A percentile compares a stretch with the other conserved stretches of the same genome.
Conservation (phyloP, 176 grass and related monocot genomes). For the Rhynchospora breviuscula region DNA sequence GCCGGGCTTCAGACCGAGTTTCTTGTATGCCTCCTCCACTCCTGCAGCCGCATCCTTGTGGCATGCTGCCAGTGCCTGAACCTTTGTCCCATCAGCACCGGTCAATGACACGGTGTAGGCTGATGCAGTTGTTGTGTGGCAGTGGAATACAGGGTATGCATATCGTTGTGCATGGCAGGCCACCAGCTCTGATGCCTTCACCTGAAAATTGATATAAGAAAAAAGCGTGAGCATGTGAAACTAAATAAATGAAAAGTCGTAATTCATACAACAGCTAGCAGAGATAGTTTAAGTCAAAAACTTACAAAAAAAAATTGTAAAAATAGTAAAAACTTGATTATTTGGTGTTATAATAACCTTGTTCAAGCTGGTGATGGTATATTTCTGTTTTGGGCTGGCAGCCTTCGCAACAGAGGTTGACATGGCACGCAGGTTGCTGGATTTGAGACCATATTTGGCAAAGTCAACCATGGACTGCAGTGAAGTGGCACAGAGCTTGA, state of each 20-base stretch:
- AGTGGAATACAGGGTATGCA: constrained; percentile 35
- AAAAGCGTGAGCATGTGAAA: background rate
- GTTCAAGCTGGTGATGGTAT: constrained; percentile 20
- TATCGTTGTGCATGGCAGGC: constrained; percentile 36
- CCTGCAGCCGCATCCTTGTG: constrained; percentile 30
- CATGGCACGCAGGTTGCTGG: background rate
- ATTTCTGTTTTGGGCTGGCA: constrained; percentile 18
- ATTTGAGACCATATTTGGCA: constrained; percentile 23
- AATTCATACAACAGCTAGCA: constrained; percentile 15
- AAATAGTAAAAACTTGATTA: background rate
- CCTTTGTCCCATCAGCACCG: constrained; percentile 20
- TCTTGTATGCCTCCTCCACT: constrained; percentile 21
- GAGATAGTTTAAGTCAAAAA: background rate
- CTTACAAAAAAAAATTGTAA: too few relatives aligned
- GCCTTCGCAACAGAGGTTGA: constrained; percentile 19
- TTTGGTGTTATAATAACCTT: constrained; percentile 1
- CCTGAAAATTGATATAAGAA: constrained; percentile 24
- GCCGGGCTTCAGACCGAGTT: constrained; percentile 26
- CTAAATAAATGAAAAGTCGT: constrained; percentile 5
- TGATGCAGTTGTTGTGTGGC: constrained; percentile 29
- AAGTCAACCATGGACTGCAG: constrained; percentile 48
- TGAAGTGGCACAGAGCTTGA: constrained; percentile 34
- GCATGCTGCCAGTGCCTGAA: constrained; percentile 36
- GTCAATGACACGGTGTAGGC: constrained; percentile 25
- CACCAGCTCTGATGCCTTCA: constrained; percentile 27